Conservation (phyloP, 2,329 filamentous ascomycete genomes). For the Clonostachys solani region DNA sequence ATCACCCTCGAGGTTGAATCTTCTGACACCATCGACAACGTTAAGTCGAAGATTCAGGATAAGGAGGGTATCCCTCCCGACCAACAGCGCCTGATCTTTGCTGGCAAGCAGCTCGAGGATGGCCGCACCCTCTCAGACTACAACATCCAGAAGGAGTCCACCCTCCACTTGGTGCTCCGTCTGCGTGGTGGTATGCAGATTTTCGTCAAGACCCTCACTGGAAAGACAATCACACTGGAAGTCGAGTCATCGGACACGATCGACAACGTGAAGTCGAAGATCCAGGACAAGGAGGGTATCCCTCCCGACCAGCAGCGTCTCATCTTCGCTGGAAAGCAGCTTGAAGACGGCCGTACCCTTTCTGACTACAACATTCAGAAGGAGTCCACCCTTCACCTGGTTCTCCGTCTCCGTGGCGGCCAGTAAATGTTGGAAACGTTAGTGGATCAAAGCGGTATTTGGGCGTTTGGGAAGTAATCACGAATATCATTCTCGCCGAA, state of each 20-base stretch:
- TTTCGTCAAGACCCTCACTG: conserved; percentile 79
- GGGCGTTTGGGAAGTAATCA: no score
- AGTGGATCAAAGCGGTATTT: no score
- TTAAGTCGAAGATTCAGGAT: conserved; percentile 97
- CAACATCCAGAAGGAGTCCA: conserved; percentile 94
- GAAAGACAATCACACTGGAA: conserved; percentile 91
- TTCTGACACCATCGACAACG: conserved; percentile 90
- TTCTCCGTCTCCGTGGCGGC: conserved; percentile 88
- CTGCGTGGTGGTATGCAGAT: conserved; percentile 88
- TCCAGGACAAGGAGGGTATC: conserved; percentile 98
- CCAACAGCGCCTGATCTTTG: conserved; percentile 94
- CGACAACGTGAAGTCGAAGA: conserved; percentile 96
- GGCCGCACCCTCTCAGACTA: conserved; percentile 87
- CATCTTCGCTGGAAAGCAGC: conserved; percentile 94
- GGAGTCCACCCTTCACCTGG: conserved; percentile 81
- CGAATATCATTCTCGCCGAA: no score
- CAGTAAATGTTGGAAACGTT: conserved; percentile 25
- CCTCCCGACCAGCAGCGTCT: conserved; percentile 93
- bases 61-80: conserved; percentile 97
- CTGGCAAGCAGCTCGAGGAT: conserved; percentile 93
- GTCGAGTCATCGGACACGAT: conserved; percentile 89
- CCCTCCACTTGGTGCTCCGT: conserved; percentile 81
- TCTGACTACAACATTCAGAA: conserved; percentile 97
- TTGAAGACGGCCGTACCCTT: conserved; percentile 88
- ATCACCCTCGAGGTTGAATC: conserved; percentile 90